Conservation (phyloP, 2,329 filamentous ascomycete species). For the Penicillium freii region DNA sequence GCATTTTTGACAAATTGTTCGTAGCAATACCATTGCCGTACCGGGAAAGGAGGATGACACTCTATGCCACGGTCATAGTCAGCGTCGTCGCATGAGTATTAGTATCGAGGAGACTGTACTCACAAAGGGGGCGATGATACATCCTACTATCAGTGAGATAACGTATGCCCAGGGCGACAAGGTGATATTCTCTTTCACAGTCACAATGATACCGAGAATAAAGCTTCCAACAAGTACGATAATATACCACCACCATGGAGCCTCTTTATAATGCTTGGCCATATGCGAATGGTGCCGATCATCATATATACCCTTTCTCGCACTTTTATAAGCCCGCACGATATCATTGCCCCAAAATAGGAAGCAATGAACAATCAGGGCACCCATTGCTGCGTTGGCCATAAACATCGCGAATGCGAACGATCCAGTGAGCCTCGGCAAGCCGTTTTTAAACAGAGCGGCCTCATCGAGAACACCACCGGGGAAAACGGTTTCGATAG, state of each 20-base stretch:
- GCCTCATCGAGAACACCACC: conserved; percentile 24
- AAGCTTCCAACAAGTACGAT: conserved; percentile 31
- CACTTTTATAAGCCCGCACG: conserved; percentile 48
- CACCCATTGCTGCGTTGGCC: conserved; percentile 59
- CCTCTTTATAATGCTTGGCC: conserved; percentile 54
- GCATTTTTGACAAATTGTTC: conserved; percentile 59
- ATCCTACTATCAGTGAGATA: conserved; percentile 32
- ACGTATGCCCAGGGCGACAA: conserved; percentile 36
- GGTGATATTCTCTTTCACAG: conserved; percentile 33
- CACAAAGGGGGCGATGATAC: conserved; percentile 23
- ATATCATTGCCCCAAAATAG: conserved; percentile 59
- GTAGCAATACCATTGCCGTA: conserved; percentile 59
- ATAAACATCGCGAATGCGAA: conserved; percentile 58
- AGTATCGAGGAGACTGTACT: conserved; percentile 3
- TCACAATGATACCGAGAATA: conserved; percentile 27
- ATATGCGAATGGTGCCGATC: conserved; percentile 56
- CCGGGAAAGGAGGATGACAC: conserved; percentile 52
- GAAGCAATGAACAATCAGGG: conserved; percentile 52
- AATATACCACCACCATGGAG: conserved; percentile 40
- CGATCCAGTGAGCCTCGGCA: conserved; percentile 49
- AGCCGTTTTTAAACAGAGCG: conserved; percentile 45
- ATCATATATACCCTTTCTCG: conserved; percentile 43
- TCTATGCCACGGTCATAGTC: conserved; percentile 35
- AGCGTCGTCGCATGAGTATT: not conserved
- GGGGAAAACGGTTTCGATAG: conserved; percentile 43